These are phyloP conservation scores for Solanum neorickii DNA, from an alignment of 257 asterid genomes.

Conservation along the genomic window DNA sequence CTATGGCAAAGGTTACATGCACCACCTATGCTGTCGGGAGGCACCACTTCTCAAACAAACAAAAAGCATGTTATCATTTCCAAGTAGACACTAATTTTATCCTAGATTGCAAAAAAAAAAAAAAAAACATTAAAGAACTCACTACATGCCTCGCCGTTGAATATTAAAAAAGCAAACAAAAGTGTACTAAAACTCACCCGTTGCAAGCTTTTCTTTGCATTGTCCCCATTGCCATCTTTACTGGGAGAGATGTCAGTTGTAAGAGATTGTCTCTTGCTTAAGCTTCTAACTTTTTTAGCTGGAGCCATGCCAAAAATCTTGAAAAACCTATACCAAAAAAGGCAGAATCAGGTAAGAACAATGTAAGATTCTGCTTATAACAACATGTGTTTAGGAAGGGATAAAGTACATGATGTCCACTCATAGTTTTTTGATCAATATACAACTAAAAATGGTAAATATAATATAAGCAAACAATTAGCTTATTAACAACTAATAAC, in stretches of 20 bases:
- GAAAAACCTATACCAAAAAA: slow-evolving; percentile 4
- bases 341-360: not conserved
- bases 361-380: not conserved
- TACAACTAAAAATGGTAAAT: not conserved
- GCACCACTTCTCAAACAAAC: not conserved
- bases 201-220: slow-evolving; percentile 33
- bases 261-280: slow-evolving; percentile 40
- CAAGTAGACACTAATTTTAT: not conserved
- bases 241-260: slow-evolving; percentile 45
- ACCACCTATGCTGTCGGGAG: not conserved
- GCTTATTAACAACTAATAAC: not conserved
- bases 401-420: not conserved
- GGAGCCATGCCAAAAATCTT: slow-evolving; percentile 51
- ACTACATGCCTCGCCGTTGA: not conserved
- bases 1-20: not conserved
- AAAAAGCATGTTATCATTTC: not conserved
- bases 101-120: not conserved
- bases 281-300: slow-evolving; percentile 48
- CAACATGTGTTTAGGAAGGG: not conserved
- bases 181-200: slow-evolving; percentile 43
- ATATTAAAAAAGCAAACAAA: not conserved
- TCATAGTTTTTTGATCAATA: not conserved
- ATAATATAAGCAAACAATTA: not conserved
- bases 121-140: not conserved
- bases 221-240: slow-evolving; percentile 51